Percentiles rank a stretch among this genome's conserved stretches.
phyloP scores from a whole-genome alignment of 2,329 filamentous ascomycete species.

The Neofusicoccum parvum region DNA sequence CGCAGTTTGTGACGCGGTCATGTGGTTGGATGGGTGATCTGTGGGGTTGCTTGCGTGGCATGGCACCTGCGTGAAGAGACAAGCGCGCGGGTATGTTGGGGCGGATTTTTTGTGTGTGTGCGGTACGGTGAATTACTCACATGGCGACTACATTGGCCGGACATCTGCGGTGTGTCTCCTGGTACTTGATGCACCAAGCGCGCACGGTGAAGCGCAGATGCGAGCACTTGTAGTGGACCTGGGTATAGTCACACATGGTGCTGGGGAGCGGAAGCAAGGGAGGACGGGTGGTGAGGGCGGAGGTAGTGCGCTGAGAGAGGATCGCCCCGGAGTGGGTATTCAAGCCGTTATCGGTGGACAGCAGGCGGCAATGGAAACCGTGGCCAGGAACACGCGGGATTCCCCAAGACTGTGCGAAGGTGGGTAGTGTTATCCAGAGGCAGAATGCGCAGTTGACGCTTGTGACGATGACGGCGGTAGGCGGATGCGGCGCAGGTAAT shows the following conservation, averaged over 20 bases:
- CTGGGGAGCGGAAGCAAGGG: background rate
- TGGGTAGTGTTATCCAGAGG: background rate
- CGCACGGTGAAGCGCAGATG: conserved; percentile 59
- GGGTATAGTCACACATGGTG: conserved; percentile 61
- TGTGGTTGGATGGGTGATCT: conserved; percentile 5
- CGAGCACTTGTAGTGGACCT: conserved; percentile 59
- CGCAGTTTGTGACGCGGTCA: background rate
- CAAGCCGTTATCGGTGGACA: background rate
- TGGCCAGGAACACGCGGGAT: background rate
- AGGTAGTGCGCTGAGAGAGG: conserved; percentile 1
- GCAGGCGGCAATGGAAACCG: background rate
- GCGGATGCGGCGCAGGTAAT: background rate
- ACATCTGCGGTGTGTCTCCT: conserved; percentile 58
- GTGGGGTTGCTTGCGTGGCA: conserved; percentile 15
- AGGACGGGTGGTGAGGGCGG: background rate
- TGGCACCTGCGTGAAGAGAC: conserved; percentile 18
- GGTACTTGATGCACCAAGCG: conserved; percentile 58
- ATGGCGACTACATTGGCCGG: conserved; percentile 57
- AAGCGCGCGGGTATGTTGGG: background rate
- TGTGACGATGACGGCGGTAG: background rate
- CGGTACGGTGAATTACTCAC: conserved; percentile 32
- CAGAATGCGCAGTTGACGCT: background rate
- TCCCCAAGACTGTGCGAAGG: background rate
- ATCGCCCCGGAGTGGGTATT: background rate
- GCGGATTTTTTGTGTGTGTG: background rate